Evolutionary conservation across 805 yeast species (phyloP).

Genomic region (Tetrapisispora nanseiensis): DNA sequence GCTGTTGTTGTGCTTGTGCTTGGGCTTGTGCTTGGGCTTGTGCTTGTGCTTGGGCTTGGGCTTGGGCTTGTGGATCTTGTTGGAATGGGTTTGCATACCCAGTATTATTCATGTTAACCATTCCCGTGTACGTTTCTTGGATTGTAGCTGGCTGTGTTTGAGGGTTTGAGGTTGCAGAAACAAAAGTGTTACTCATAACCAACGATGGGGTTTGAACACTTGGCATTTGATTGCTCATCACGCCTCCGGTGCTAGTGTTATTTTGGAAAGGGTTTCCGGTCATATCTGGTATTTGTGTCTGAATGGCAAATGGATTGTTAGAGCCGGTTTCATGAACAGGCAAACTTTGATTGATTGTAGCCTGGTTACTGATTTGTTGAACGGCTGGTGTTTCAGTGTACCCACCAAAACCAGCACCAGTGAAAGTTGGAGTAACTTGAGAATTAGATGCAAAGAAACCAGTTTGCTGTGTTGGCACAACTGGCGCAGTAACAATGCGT

Average conservation of each 20-base stretch:
- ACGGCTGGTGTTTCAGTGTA: slow-evolving; percentile 26
- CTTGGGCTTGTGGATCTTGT: slow-evolving; percentile 2
- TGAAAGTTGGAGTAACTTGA: slow-evolving; percentile 30
- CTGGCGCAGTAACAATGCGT: slow-evolving; percentile 4
- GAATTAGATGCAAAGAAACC: slow-evolving; percentile 22
- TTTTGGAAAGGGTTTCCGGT: slow-evolving; percentile 15
- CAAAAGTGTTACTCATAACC: slow-evolving; percentile 1
- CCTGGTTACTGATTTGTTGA: slow-evolving; percentile 1
- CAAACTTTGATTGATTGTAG: slow-evolving; percentile 4
- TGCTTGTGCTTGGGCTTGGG: slow-evolving; percentile 11
- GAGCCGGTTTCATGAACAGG: slow-evolving; percentile 21
- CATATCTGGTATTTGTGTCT: slow-evolving; percentile 1
- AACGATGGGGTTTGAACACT: slow-evolving; percentile 2
- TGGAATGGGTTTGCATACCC: slow-evolving; percentile 1
- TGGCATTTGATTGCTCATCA: background rate
- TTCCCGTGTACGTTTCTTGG: slow-evolving; percentile 4
- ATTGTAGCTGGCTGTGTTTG: background rate
- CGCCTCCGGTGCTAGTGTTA: background rate
- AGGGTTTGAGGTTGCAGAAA: background rate
- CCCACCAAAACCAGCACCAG: slow-evolving; percentile 56
- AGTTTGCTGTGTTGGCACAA: slow-evolving; percentile 15
- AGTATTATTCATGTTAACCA: background rate
- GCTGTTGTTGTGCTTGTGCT: slow-evolving; percentile 9
- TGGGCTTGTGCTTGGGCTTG: slow-evolving; percentile 8
- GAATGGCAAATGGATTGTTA: slow-evolving; percentile 32